Base-by-base conservation (phyloP, 2,329 filamentous ascomycete genomes). In the Geoglossum cookeanum region DNA sequence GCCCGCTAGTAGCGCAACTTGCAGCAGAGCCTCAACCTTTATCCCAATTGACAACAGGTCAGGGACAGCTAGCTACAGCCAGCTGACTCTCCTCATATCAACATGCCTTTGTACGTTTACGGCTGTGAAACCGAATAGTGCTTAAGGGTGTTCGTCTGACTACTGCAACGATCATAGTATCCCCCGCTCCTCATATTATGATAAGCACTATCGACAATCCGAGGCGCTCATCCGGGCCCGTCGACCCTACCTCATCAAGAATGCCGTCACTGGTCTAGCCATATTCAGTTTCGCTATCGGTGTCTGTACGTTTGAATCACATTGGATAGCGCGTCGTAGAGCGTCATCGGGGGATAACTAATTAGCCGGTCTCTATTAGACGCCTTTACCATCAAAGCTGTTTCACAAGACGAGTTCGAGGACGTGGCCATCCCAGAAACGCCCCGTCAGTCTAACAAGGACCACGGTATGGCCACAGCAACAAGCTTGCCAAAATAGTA, bases 401-500 rank as follows among this genome's bases (percentile, higher is more conserved):
- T 98, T 66, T 88, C 91, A 48, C 92, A 97, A 71, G 92, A 97
- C 70, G 87, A 96, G 63, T 98, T 98, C 73, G 87, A 90, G 58
- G 92, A 98, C 68, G 90, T 97, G 64, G 83, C 88, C 68, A 84
- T 97, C 42, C 92, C 92, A 32, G 85, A 87, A 68, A 75, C 78
- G 56, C 84, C 87, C 53, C 69, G 71, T 55, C 72, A 76, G 59
- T 69, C 73, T n/a, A 65, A 71, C 44, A 68, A 71, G 2, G 32
- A 27, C 29, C 6, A 33, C 4, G 35, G 53, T 30, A 39, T 15
- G 17, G n/a, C 22, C 13, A 32, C 47, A 33, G 27, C 49, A 9
- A 3, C 49, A 17, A 37, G 11, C 15, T 9, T n/a, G 5, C 3
- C 49, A 17, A 45, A 22, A 13, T 45, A 45, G 6, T 17, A 13